Base-by-base conservation (phyloP, 2,329 filamentous ascomycete species). In the Ustilaginoidea virens region DNA sequence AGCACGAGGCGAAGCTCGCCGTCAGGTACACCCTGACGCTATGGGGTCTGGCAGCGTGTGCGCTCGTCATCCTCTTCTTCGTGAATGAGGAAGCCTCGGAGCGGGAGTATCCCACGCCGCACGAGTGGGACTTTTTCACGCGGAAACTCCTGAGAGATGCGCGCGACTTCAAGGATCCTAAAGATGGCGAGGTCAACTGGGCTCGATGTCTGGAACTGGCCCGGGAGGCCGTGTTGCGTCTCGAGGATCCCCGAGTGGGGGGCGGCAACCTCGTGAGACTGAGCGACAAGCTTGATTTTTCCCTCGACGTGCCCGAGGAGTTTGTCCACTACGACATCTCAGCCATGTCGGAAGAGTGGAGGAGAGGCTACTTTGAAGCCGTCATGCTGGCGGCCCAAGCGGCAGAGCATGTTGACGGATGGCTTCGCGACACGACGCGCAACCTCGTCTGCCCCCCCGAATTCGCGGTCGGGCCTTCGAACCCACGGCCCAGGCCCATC, bases 341-440 rank as follows among this genome's bases (percentile, higher is more conserved):
- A 1, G 64, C 55, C 5, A 92, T 85, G 58, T 77, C 74, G 37
- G 82, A 92, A 51, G 63, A 77, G 28, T 96, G 86, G 87, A 64
- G 78, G 42, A 65, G 81, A 31, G 85, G 83, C 1, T 96, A 96
- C 53, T 85, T 78, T 44, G 74, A 92, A 44, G 67, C 75, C 3
- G 56, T 94, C 26, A 81, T 94, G 71, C 66, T 77, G 8, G 71
- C 72, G 34, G 86, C 78, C 1, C 70, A 71, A 39, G 72, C 76
- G 1, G 74, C 83, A 4, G 86, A 94, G 53, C 72, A 86, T 40
- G 57, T 92, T 15, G 81, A 93, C 38, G 79, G 78, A 27, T 83
- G 76, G 66, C 62, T 92, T 11, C 61, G 66, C 24, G 83, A 92
- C 50, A 71, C 55, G 25, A 75, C 66, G 7, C 64, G 73, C 37